phyloP scores from a whole-genome alignment of 345 rosid genomes.

The Eucalyptus marginata region DNA sequence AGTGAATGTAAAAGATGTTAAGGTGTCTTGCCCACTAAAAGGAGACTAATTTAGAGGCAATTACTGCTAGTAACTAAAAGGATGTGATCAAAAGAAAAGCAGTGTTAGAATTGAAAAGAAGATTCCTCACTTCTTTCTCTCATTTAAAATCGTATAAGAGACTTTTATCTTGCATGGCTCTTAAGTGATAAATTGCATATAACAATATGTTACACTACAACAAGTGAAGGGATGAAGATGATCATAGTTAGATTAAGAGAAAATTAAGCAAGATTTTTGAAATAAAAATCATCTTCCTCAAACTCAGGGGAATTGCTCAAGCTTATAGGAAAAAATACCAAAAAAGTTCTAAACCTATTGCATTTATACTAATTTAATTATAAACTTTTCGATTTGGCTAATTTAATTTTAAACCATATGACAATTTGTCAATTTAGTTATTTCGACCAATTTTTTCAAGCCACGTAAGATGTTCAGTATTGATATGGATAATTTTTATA shows the following conservation, averaged over 20 bases:
- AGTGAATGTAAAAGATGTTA: not conserved
- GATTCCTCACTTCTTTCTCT: not conserved
- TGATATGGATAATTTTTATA: no score
- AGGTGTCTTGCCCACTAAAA: not conserved
- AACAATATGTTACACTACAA: not conserved
- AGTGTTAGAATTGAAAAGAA: not conserved
- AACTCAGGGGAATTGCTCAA: not conserved
- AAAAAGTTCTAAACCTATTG: accelerated
- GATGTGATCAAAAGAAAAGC: not conserved
- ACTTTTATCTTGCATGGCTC: accelerated
- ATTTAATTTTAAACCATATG: accelerated
- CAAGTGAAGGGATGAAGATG: not conserved
- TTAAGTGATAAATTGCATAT: not conserved
- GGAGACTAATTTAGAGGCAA: not conserved
- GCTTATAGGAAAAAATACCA: no score
- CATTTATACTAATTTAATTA: no score
- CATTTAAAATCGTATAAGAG: accelerated
- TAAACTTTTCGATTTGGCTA: not conserved
- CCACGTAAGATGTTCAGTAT: accelerated
- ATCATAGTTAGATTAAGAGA: not conserved
- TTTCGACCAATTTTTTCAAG: accelerated
- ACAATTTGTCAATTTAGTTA: not conserved
- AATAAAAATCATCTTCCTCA: not conserved
- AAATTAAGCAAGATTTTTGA: not conserved
- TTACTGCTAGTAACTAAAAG: not conserved